Base-by-base conservation (phyloP, 2,329 filamentous ascomycete species). In the Ceratocystis cubensis region DNA sequence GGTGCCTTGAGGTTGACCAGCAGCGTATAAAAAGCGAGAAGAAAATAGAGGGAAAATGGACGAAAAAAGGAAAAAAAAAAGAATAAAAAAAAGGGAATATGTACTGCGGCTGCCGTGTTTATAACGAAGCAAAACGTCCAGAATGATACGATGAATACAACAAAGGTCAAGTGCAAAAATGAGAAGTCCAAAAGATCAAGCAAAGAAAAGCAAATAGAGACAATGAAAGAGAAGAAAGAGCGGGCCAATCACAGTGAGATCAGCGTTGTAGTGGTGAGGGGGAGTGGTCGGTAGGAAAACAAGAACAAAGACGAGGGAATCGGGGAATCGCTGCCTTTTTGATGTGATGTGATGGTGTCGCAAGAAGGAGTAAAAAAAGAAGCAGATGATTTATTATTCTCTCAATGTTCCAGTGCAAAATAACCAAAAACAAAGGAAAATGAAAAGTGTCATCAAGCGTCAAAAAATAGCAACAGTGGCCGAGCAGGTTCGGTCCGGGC, bases 341-440 rank as follows among this genome's bases (percentile, higher is more conserved):
- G 56, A 66, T 30, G 59, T 53, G 56, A 59, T 62, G 37, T 28
- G 37, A 41, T 62, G 20, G 41, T 17, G 22, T 20, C 7, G 30
- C 17, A 48, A 48, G 22, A 17, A n/a, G 28, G 28, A 37, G 56
- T 33, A 59, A 17, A 59, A 59, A 61, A 41, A 22, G 33, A 20
- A 61, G 56, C 56, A 30, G 28, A 61, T 41, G 13, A 4, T 41
- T 41, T 15, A 41, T 41, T 41, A 41, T 41, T 41, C 37, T 41
- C 37, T 41, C 37, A 41, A 41, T 41, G 37, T 41, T 41, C 10
- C 37, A 41, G n/a, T 2, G 22, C n/a, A 45, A 62, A 46, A 45
- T 22, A 61, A 28, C n/a, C 30, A 22, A 62, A n/a, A 46, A 48
- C 41, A 63, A 63, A 63, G 20, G 46, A 63, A 63, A 48, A 63